Evolutionary conservation across 2,329 filamentous ascomycete species (phyloP).

Genomic region (Epichloe festucae): DNA sequence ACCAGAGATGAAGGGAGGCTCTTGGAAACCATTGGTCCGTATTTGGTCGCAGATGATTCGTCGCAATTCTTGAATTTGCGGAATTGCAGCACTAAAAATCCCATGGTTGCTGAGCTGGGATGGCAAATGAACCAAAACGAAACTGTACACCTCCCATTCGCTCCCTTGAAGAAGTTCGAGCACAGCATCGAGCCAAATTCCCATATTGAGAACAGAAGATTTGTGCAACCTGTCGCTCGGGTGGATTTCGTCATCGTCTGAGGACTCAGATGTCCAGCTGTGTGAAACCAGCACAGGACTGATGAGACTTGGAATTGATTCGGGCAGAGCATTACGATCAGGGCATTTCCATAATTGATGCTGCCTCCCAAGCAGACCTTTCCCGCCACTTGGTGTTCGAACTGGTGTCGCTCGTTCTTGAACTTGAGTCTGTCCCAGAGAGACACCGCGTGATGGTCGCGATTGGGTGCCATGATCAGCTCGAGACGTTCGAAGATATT

Average conservation of each 20-base stretch:
- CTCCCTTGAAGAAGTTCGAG: conserved; percentile 60
- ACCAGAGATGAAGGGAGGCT: conserved; percentile 66
- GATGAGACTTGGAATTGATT: conserved; percentile 28
- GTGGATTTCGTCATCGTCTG: conserved; percentile 7
- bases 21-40: conserved; percentile 61
- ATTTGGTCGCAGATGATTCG: conserved; percentile 73
- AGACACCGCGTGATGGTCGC: conserved; percentile 36
- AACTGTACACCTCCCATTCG: conserved; percentile 90
- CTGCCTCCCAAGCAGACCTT: conserved; percentile 23
- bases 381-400: conserved; percentile 28
- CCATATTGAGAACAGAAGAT: conserved; percentile 37
- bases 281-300: conserved; percentile 39
- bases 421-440: conserved; percentile 34
- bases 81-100: conserved; percentile 61
- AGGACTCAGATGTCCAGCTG: conserved; percentile 1
- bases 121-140: conserved; percentile 72
- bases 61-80: conserved; percentile 64
- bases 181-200: conserved; percentile 64
- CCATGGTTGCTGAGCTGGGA: conserved; percentile 84
- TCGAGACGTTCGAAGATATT: conserved; percentile 29
- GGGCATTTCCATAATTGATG: conserved; percentile 46
- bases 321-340: conserved; percentile 42
- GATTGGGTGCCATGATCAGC: conserved; percentile 26
- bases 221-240: conserved; percentile 22
- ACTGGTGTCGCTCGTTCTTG: conserved; percentile 28